A percentile compares a stretch with the other conserved stretches of the same genome.
Evolutionary conservation across 2,329 filamentous ascomycete species (phyloP).

Genomic region (Purpureocillium lavendulum): DNA sequence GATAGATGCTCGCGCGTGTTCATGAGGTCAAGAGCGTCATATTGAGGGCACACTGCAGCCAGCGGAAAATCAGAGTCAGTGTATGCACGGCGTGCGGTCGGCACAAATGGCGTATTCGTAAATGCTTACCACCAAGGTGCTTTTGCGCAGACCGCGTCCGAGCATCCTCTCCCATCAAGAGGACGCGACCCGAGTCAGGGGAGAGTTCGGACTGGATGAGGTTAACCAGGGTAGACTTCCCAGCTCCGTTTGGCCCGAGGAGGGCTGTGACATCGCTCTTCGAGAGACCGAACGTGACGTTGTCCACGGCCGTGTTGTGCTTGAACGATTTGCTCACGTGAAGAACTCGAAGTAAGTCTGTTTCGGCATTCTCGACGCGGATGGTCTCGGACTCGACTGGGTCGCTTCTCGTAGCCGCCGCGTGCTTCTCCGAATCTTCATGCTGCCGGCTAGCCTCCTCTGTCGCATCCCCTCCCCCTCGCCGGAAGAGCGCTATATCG

Average conservation of each 20-base stretch:
- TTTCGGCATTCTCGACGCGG: conserved; percentile 45
- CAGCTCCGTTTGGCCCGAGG: conserved; percentile 77
- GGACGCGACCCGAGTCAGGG: too few species aligned
- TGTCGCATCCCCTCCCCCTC: too few species aligned
- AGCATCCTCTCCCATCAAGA: too few species aligned
- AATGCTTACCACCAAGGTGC: too few species aligned
- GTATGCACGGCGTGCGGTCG: too few species aligned
- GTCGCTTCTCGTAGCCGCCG: too few species aligned
- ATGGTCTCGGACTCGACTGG: conserved; percentile 49
- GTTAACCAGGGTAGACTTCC: conserved; percentile 78
- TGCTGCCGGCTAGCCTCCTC: too few species aligned
- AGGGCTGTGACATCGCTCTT: conserved; percentile 73
- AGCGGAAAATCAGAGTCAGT: too few species aligned
- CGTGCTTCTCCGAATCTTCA: conserved; percentile 15
- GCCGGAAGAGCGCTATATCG: conserved; percentile 33
- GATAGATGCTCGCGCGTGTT: conserved; percentile 70
- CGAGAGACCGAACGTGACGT: conserved; percentile 69
- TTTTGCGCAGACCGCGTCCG: too few species aligned
- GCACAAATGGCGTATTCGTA: too few species aligned
- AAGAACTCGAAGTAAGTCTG: conserved; percentile 63
- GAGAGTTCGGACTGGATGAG: conserved; percentile 65
- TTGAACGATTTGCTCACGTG: conserved; percentile 70
- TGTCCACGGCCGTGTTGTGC: conserved; percentile 63
- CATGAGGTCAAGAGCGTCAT: conserved; percentile 77
- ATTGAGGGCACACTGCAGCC: conserved; percentile 73